Percentiles rank a stretch among this genome's conserved stretches.
phyloP scores from a whole-genome alignment of 352 stramenopile species.

The Phytophthora sp. region DNA sequence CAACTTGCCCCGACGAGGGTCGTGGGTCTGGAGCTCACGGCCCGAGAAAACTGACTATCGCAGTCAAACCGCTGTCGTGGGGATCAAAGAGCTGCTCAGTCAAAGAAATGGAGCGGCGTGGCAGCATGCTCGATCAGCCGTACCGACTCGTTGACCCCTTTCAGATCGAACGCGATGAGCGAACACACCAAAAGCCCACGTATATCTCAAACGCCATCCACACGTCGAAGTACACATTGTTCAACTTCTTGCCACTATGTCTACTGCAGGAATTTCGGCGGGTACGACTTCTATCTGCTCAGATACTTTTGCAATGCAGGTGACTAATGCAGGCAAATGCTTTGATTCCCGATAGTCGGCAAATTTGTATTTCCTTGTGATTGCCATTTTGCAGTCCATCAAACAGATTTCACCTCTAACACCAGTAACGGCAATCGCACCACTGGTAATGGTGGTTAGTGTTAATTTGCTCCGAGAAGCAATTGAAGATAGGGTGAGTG shows the following conservation, averaged over 20 bases:
- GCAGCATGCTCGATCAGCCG: conserved; percentile 17
- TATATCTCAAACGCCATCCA: conserved; percentile 84
- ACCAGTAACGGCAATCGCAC: conserved; percentile 75
- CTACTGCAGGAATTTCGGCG: conserved; percentile 87
- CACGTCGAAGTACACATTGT: conserved; percentile 92
- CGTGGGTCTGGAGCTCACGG: conserved; percentile 21
- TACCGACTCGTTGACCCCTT: conserved; percentile 75
- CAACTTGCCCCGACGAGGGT: conserved; percentile 11
- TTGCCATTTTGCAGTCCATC: conserved; percentile 93
- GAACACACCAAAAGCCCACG: conserved; percentile 53
- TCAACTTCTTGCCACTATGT: conserved; percentile 77
- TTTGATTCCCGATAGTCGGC: conserved; percentile 64
- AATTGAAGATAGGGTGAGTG: conserved; percentile 74
- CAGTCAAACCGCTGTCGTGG: conserved; percentile 26
- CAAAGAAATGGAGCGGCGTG: conserved; percentile 30
- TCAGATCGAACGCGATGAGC: conserved; percentile 56
- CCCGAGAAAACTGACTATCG: conserved; percentile 35
- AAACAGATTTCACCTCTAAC: conserved; percentile 76
- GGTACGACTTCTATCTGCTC: conserved; percentile 24
- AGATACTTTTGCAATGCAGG: background rate
- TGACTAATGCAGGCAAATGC: background rate
- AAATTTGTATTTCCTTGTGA: conserved; percentile 95
- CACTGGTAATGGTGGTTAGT: conserved; percentile 84
- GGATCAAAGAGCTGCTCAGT: background rate
- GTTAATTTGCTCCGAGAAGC: conserved; percentile 81